A percentile compares a stretch with the other conserved stretches of the same genome.
Conservation (phyloP, 163 green algal species). For the Volvox carteri region DNA sequence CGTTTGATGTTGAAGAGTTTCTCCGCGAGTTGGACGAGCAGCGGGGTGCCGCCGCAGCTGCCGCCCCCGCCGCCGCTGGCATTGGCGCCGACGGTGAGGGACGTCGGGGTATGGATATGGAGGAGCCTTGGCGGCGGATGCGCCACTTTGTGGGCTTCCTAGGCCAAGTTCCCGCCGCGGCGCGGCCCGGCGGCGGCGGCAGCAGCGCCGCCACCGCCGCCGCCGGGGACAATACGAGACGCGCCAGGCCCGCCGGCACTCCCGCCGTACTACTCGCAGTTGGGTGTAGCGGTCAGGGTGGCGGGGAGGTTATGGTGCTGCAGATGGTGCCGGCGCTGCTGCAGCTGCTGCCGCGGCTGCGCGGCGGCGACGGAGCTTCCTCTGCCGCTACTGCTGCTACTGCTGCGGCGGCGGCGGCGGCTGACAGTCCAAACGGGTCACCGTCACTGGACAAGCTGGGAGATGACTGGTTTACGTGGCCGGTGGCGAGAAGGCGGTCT, state of each 20-base stretch:
- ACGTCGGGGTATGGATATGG: too few relatives aligned
- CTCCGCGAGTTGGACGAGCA: background rate
- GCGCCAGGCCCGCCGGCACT: too few relatives aligned
- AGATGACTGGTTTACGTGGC: conserved; percentile 15
- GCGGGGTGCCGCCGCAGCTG: background rate
- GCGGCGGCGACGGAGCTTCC: background rate
- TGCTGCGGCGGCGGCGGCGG: background rate
- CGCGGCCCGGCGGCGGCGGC: background rate
- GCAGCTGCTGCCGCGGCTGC: background rate
- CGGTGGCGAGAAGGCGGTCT: background rate
- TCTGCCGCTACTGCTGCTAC: background rate
- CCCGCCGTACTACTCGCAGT: conserved; percentile 13
- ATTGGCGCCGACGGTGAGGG: too few relatives aligned
- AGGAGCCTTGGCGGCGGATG: background rate
- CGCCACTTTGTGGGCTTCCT: background rate
- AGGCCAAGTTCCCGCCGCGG: background rate
- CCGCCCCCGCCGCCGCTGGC: too few relatives aligned
- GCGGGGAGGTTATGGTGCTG: conserved; percentile 32
- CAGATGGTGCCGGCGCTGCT: conserved; percentile 22
- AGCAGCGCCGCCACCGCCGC: background rate
- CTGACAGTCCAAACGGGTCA: too few relatives aligned
- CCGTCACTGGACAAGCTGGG: background rate
- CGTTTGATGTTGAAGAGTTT: background rate
- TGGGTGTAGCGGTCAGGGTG: background rate
- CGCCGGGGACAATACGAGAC: too few relatives aligned